Percentiles rank a stretch among this genome's conserved stretches.
phyloP scores from a whole-genome alignment of 208 protist species.

The Wallacemonas sp. region DNA sequence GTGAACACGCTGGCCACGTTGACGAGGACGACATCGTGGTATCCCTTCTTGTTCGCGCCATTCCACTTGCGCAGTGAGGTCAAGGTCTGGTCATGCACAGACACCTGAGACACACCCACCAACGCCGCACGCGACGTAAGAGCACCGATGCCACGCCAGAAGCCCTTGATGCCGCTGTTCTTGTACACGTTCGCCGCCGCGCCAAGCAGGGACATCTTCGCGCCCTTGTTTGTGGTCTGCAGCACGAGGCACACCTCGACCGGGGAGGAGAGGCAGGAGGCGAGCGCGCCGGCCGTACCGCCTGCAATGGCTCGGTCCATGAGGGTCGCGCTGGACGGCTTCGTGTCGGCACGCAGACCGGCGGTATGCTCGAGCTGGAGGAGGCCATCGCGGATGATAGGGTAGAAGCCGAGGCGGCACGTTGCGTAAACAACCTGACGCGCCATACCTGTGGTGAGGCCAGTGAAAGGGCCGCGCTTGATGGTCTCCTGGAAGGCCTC shows the following conservation, averaged over 20 bases:
- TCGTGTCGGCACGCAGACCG: constrained; percentile 38
- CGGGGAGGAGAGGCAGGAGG: constrained; percentile 84
- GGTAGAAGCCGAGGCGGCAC: constrained; percentile 87
- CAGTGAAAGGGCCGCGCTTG: constrained; percentile 81
- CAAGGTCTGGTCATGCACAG: constrained; percentile 91
- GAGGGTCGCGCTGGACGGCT: constrained; percentile 53
- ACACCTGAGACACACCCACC: constrained; percentile 89
- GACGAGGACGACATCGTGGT: constrained; percentile 75
- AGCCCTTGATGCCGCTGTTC: constrained; percentile 59
- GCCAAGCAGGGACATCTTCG: constrained; percentile 44
- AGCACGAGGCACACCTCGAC: constrained; percentile 92
- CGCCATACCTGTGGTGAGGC: constrained; percentile 69
- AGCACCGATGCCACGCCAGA: constrained; percentile 86
- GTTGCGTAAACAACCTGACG: constrained; percentile 93
- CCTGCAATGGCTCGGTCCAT: constrained; percentile 80
- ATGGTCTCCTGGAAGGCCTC: constrained; percentile 43
- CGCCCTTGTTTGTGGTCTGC: constrained; percentile 73
- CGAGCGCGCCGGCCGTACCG: constrained; percentile 75
- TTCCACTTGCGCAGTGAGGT: constrained; percentile 67
- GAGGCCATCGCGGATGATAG: constrained; percentile 84
- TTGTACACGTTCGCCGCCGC: constrained; percentile 46
- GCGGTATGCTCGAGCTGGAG: constrained; percentile 41
- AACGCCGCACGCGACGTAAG: constrained; percentile 80
- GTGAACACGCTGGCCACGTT: constrained; percentile 80
- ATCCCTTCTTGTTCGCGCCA: constrained; percentile 13